Percentiles rank a stretch among this genome's conserved stretches.
Conservation (phyloP, 768 basidiomycete genomes). For the Lactarius sanguifluus region DNA sequence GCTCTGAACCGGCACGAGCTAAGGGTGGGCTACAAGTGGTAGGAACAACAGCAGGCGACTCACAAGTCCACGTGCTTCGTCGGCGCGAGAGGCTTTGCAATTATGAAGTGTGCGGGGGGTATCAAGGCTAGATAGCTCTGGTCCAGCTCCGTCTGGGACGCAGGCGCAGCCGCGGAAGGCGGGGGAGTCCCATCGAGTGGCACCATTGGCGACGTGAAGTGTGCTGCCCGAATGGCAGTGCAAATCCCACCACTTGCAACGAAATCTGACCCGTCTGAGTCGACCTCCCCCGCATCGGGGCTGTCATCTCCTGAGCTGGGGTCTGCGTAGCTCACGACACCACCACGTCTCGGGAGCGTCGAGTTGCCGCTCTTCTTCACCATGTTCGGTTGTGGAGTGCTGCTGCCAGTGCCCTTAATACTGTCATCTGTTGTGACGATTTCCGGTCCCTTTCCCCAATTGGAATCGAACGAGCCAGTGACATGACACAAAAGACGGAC, state of each 20-base stretch:
- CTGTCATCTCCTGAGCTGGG: slow-evolving; percentile 81
- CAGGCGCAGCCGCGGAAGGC: slow-evolving; percentile 25
- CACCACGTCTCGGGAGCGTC: slow-evolving; percentile 50
- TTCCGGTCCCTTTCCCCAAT: slow-evolving; percentile 21
- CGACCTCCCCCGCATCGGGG: slow-evolving; percentile 76
- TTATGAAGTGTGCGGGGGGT: slow-evolving; percentile 78
- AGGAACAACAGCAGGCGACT: slow-evolving; percentile 37
- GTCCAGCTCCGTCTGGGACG: slow-evolving; percentile 52
- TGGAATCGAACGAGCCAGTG: slow-evolving; percentile 2
- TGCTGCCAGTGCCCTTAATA: no score
- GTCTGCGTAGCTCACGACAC: slow-evolving; percentile 81
- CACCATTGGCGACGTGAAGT: slow-evolving; percentile 36
- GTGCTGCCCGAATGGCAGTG: slow-evolving; percentile 43
- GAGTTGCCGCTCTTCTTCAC: background rate
- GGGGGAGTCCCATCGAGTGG: slow-evolving; percentile 45
- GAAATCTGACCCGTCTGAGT: slow-evolving; percentile 84
- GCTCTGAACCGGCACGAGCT: slow-evolving; percentile 47
- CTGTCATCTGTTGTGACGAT: no score
- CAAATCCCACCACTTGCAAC: slow-evolving; percentile 61
- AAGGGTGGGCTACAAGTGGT: background rate
- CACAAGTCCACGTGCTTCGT: slow-evolving; percentile 77
- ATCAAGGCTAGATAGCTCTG: slow-evolving; percentile 41
- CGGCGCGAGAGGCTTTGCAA: slow-evolving; percentile 50
- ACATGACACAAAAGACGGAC: slow-evolving; percentile 4
- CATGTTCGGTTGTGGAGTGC: no score